Evolutionary conservation across 441 rosid species (phyloP).

Genomic region (Adansonia gregorii): DNA sequence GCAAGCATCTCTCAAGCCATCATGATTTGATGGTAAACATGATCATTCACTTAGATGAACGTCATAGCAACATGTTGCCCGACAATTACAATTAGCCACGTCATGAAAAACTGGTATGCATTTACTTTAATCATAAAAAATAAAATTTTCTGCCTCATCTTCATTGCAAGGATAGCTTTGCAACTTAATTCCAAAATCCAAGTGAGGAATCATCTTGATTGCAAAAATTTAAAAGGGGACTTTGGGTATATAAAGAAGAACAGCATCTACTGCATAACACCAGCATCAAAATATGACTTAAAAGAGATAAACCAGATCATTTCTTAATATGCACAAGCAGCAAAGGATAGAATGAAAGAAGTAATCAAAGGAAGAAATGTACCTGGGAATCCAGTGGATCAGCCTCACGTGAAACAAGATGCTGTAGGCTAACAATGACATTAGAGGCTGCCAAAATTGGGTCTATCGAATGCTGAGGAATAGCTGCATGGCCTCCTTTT

Average conservation of each 20-base stretch:
- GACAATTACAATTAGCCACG: background rate
- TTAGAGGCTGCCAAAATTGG: slow-evolving; percentile 89
- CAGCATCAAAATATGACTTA: background rate
- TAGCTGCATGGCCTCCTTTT: slow-evolving; percentile 92
- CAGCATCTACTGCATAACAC: background rate
- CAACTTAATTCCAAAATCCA: background rate
- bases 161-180: background rate
- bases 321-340: background rate
- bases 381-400: slow-evolving; percentile 96
- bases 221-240: background rate
- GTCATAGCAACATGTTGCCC: too few relatives aligned
- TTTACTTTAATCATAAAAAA: background rate
- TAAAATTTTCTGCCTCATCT: background rate
- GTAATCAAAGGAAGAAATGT: slow-evolving; percentile 2
- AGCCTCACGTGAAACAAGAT: slow-evolving; percentile 89
- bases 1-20: background rate
- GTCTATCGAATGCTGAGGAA: slow-evolving; percentile 87
- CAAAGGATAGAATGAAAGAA: background rate
- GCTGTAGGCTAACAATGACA: slow-evolving; percentile 83
- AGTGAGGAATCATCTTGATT: background rate
- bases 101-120: background rate
- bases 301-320: background rate
- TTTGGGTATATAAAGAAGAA: background rate
- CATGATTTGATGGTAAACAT: background rate
- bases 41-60: background rate